Base-by-base conservation (phyloP, 495 filamentous ascomycete species). In the Haplographium delicatum region DNA sequence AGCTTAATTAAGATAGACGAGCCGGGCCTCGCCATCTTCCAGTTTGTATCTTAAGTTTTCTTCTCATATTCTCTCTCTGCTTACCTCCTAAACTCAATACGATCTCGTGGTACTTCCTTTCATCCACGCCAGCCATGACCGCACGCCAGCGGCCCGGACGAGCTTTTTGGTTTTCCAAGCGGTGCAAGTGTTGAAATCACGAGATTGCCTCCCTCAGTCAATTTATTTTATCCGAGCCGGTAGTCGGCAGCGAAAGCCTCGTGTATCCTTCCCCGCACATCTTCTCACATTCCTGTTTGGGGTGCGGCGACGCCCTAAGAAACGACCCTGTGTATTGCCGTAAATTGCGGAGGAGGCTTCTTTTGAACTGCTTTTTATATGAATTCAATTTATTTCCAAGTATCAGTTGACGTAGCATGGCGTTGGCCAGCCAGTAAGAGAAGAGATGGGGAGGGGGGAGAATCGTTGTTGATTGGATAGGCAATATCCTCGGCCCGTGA, bases 191-290 rank as follows among this genome's bases (percentile, higher is more conserved):
- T 7, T 31, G 13, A 31, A n/a, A n/a, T 31, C 28, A 31, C 6
- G 28, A n/a, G 28, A n/a, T 31, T n/a, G 28, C 28, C 7, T 31
- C 28, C 28, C 13, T 6, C 34, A 46, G n/a, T n/a, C 25, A 33
- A 22, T 19, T 10, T 22, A 15, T 43, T 34, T 15, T n/a, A 46
- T 28, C 16, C 44, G 27, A n/a, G 15, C 19, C 33, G 23, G 30
- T 27, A 40, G 7, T 25, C 46, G 46, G 46, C 35, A 50, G 18
- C 22, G 39, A 13, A 38, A 31, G 27, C 16, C n/a, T n/a, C n/a
- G n/a, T n/a, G n/a, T n/a, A n/a, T n/a, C 28, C 44, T 47, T 11
- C 46, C 41, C 46, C 46, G 46, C 46, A 19, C n/a, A n/a, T n/a
- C 27, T 50, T 35, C 24, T 35, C 46, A 50, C 20, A 38, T 40